A percentile compares a stretch with the other conserved stretches of the same genome.
Evolutionary conservation across 176 grass and related monocot species (phyloP).

Genomic region (Rhynchospora breviuscula): DNA sequence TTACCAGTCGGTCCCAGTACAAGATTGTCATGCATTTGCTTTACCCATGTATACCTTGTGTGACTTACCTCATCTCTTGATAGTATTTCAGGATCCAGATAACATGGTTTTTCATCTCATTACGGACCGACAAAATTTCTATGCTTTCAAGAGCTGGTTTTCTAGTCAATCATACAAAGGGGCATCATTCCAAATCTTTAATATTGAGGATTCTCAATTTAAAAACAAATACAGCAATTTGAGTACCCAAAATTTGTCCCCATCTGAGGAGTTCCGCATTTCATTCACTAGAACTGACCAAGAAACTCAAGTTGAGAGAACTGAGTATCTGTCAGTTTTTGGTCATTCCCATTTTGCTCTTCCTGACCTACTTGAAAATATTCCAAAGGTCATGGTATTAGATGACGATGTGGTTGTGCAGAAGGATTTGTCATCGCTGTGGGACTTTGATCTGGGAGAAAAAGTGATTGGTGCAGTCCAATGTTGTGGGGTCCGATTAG

Average conservation of each 20-base stretch:
- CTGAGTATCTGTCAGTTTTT: constrained; percentile 63
- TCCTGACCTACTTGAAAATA: constrained; percentile 48
- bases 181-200: constrained; percentile 39
- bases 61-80: constrained; percentile 32
- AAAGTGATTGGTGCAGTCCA: constrained; percentile 59
- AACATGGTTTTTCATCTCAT: constrained; percentile 69
- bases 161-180: constrained; percentile 52
- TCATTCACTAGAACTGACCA: constrained; percentile 18
- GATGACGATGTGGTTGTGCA: constrained; percentile 80
- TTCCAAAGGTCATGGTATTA: constrained; percentile 60
- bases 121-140: constrained; percentile 62
- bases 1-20: background rate
- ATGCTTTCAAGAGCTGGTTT: constrained; percentile 79
- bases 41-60: background rate
- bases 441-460: constrained; percentile 61
- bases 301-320: constrained; percentile 23
- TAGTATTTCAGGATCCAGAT: constrained; percentile 61
- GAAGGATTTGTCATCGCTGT: constrained; percentile 59
- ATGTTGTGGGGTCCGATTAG: constrained; percentile 52
- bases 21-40: background rate
- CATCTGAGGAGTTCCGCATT: constrained; percentile 60
- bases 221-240: constrained; percentile 15
- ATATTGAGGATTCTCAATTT: constrained; percentile 47
- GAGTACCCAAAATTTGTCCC: constrained; percentile 34
- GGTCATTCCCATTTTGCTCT: constrained; percentile 66